Evolutionary conservation across 768 basidiomycete species (phyloP).

Genomic region (Leucosporidium scottii): DNA sequence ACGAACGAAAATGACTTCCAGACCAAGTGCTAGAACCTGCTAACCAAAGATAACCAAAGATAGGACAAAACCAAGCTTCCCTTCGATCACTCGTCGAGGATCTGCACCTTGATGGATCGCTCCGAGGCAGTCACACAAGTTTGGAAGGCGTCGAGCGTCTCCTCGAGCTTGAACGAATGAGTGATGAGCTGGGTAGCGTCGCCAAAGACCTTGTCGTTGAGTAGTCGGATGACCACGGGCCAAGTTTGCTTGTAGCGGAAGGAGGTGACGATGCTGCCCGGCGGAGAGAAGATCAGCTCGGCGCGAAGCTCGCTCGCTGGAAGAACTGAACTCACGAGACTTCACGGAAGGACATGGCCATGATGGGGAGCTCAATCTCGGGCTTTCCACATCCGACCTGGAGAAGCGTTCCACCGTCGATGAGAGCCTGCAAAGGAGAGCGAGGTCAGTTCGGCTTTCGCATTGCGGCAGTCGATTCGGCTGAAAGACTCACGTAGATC

Average conservation of each 20-base stretch:
- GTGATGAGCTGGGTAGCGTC: conserved; percentile 39
- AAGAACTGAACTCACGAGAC: background rate
- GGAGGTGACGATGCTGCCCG: conserved; percentile 29
- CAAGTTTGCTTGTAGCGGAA: conserved; percentile 44
- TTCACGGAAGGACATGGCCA: background rate
- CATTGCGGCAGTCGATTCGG: no score
- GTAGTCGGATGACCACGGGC: conserved; percentile 43
- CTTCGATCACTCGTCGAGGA: background rate
- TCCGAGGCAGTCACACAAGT: conserved; percentile 9
- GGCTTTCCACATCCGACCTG: conserved; percentile 1
- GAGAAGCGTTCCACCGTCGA: background rate
- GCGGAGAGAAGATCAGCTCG: no score
- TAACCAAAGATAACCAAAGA: no score
- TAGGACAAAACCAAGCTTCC: no score
- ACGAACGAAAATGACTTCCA: no score
- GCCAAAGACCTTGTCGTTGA: conserved; percentile 16
- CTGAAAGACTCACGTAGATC: background rate
- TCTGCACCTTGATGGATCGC: background rate
- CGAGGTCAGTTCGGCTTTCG: background rate
- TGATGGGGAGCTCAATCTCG: background rate
- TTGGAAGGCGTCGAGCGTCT: conserved; percentile 44
- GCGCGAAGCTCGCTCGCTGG: background rate
- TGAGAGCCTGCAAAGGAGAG: background rate
- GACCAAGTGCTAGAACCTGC: no score
- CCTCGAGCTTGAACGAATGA: conserved; percentile 42